These are phyloP conservation scores for Collybiopsis confluens DNA, from an alignment of 768 basidiomycete genomes.

Conservation along the genomic window DNA sequence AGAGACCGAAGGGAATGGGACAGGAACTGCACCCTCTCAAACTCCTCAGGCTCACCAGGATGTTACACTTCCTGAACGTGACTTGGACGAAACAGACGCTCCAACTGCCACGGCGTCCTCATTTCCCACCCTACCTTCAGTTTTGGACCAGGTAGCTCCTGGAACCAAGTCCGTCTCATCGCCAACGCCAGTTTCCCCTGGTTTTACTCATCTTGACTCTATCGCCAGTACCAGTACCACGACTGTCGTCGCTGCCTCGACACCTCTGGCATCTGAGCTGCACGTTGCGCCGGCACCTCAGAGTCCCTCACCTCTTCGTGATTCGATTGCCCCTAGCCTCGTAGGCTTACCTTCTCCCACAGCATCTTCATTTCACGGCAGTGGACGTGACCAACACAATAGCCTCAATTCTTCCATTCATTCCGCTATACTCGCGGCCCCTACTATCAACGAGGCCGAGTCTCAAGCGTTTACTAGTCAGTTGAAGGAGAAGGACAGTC, in stretches of 20 bases:
- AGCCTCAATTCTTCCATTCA: conserved; percentile 31
- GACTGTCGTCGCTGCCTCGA: conserved; percentile 23
- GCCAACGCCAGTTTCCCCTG: conserved; percentile 23
- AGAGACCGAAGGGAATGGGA: conserved; percentile 17
- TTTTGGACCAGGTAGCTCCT: neutral
- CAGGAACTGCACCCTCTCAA: neutral
- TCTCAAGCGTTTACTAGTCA: neutral
- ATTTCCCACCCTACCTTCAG: conserved; percentile 18
- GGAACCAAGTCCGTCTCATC: conserved; percentile 16
- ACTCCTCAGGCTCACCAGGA: conserved; percentile 5
- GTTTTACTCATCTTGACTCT: neutral
- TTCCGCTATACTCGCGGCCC: conserved; percentile 12
- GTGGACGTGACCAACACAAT: conserved; percentile 27
- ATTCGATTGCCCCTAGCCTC: conserved; percentile 13
- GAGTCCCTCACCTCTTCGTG: conserved; percentile 20
- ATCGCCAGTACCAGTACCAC: conserved; percentile 7
- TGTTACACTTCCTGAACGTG: conserved; percentile 11
- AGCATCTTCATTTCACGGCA: conserved; percentile 18
- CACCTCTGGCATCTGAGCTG: conserved; percentile 16
- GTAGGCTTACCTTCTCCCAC: conserved; percentile 21
- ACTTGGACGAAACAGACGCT: conserved; percentile 20
- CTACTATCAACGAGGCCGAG: neutral
- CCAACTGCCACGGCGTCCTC: conserved; percentile 36
- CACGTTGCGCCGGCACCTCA: neutral
- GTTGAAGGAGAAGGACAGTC: conserved; percentile 1